Base-by-base conservation (phyloP, 768 basidiomycete species). In the Gelatoporia subvermispora region DNA sequence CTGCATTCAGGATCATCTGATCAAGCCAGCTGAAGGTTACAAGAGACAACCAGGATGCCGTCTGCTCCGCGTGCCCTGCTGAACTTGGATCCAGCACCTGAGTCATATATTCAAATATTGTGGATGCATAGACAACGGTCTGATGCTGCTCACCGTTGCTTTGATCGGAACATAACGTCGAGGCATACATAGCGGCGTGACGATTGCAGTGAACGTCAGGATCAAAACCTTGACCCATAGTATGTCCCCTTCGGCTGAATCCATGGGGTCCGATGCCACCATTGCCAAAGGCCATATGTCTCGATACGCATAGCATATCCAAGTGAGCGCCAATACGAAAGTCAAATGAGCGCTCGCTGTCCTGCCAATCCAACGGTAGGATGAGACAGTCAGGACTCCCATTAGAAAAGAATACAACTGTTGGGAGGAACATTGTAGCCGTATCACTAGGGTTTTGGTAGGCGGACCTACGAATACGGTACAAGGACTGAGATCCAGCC, bases 261-360 rank as follows among this genome's bases (percentile, higher is more conserved):
- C 85, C 17, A 66, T 51, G 7, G 82, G 79, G 13, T 47, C 34
- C 20, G 71, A 63, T 16, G 68, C 70, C 61, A 70, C 82, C 0
- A 81, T 85, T 13, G 72, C 65, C 10, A 85, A 57, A 15, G 84
- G 85, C 60, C 72, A 82, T 7, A 86, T 43, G 56, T 80, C 76
- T n/a, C 83, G 74, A 56, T 81, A 82, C 24, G 65, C 64, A 54
- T 74, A 85, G 8, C 81, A 69, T 9, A 55, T 54, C 59, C 78
- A 77, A 4, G 68, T 67, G 24, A 68, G 62, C 16, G 79, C 55
- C 9, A 84, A 64, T 2, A 84, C 55, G 16, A 65, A 58, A 43
- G 70, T 73, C 49, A 79, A 62, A 57, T 85, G 82, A 8, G 62
- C 63, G 21, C 69, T 71, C 3, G 65, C 62, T n/a, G 57, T 15